Evolutionary conservation across 352 stramenopile species (phyloP).

Genomic region (Globisporangium radiosum): DNA sequence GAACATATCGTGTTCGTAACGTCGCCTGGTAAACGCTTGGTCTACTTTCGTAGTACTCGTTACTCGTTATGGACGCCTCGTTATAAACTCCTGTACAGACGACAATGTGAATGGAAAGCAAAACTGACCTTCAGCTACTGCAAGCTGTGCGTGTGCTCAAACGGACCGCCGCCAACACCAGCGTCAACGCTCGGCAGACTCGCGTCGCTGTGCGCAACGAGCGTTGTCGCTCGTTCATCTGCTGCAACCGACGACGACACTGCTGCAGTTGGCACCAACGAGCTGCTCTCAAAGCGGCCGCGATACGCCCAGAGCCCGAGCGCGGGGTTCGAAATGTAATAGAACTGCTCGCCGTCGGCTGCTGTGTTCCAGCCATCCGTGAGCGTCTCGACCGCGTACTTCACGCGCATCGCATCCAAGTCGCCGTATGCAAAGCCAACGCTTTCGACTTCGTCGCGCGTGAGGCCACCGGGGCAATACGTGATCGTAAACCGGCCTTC

Average conservation of each 20-base stretch:
- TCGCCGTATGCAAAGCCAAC: conserved; percentile 92
- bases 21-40: too few relatives aligned
- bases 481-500: conserved; percentile 97
- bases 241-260: conserved; percentile 20
- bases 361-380: conserved; percentile 92
- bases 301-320: conserved; percentile 94
- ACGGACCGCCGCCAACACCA: conserved; percentile 73
- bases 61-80: too few relatives aligned
- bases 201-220: conserved; percentile 33
- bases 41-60: too few relatives aligned
- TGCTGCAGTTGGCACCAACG: too few relatives aligned
- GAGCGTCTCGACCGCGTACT: conserved; percentile 78
- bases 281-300: conserved; percentile 56
- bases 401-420: conserved; percentile 75
- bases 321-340: conserved; percentile 96
- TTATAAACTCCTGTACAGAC: too few relatives aligned
- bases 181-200: conserved; percentile 54
- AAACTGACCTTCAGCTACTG: not conserved
- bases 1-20: too few relatives aligned
- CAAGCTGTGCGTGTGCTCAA: conserved; percentile 25
- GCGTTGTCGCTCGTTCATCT: conserved; percentile 8
- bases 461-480: conserved; percentile 91
- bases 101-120: too few relatives aligned
- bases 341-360: conserved; percentile 84
- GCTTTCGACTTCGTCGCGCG: conserved; percentile 88